Evolutionary conservation across 345 rosid species (phyloP).

Genomic region (Citrus medica): DNA sequence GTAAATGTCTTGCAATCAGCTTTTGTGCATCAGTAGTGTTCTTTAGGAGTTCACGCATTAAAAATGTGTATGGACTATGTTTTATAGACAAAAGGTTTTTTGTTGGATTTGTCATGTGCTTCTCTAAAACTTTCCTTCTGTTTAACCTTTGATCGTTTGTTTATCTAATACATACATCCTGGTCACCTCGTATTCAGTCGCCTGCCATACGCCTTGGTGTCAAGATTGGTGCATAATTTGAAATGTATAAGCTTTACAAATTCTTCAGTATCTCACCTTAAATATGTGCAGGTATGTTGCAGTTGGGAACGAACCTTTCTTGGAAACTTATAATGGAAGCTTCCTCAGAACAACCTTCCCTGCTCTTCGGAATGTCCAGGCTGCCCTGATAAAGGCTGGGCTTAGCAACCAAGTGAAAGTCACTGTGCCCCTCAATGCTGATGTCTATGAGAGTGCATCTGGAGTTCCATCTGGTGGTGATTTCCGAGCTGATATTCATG

Average conservation of each 20-base stretch:
- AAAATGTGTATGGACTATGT: neutral
- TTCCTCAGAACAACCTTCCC: constrained; percentile 66
- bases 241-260: neutral
- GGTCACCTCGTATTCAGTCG: neutral
- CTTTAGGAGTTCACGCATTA: neutral
- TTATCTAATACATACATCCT: neutral
- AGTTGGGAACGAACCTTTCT: constrained; percentile 94
- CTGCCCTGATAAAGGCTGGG: constrained; percentile 79
- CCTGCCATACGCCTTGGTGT: neutral
- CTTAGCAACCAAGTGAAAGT: constrained; percentile 70
- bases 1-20: neutral
- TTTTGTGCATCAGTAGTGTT: neutral
- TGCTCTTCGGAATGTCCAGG: constrained; percentile 72
- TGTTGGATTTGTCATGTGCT: neutral
- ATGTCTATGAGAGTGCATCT: constrained; percentile 52
- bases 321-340: constrained; percentile 71
- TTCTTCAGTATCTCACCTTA: constrained; percentile 18
- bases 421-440: constrained; percentile 84
- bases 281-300: constrained; percentile 72
- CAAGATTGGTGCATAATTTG: neutral
- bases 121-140: neutral
- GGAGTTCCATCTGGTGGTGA: constrained; percentile 77
- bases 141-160: neutral
- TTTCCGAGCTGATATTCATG: constrained; percentile 78
- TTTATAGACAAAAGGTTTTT: neutral